Conservation (phyloP, 2,329 filamentous ascomycete species). For the Bipolaris cookei region DNA sequence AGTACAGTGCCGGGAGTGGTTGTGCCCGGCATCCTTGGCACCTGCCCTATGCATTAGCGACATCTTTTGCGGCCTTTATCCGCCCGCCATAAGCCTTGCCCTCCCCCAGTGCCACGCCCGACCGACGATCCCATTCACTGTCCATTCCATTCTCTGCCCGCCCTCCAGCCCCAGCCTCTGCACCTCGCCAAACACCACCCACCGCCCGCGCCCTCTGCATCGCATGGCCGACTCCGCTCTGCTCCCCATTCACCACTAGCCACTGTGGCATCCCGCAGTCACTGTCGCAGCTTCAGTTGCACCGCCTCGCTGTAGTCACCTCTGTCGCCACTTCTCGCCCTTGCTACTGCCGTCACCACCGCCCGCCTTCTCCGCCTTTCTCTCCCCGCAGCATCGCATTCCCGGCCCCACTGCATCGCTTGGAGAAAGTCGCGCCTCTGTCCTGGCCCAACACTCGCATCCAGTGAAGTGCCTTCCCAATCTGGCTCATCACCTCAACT, state of each 20-base stretch:
- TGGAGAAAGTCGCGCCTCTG: neutral
- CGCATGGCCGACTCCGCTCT: slow-evolving; percentile 32
- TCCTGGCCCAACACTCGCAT: neutral
- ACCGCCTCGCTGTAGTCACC: neutral
- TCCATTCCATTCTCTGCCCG: neutral
- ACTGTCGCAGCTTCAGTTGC: slow-evolving; percentile 15
- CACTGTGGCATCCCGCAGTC: slow-evolving; percentile 23
- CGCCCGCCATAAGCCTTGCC: neutral
- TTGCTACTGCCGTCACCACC: slow-evolving; percentile 39
- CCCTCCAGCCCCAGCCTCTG: neutral
- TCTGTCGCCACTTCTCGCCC: slow-evolving; percentile 33
- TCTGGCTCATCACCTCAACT: slow-evolving; percentile 5
- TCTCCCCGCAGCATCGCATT: slow-evolving; percentile 1
- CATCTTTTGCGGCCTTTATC: slow-evolving; percentile 6
- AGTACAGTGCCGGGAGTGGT: neutral
- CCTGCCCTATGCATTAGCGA: slow-evolving; percentile 5
- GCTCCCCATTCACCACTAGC: slow-evolving; percentile 24
- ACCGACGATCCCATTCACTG: slow-evolving; percentile 1
- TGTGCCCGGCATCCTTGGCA: neutral
- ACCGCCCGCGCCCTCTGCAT: slow-evolving; percentile 18
- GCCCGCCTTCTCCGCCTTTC: slow-evolving; percentile 4
- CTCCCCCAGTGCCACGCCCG: neutral
- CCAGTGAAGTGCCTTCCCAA: slow-evolving; percentile 12
- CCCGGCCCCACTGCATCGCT: neutral
- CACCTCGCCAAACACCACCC: neutral